phyloP scores from a whole-genome alignment of 106 monocot genomes.

The Dendrobium huoshanense region DNA sequence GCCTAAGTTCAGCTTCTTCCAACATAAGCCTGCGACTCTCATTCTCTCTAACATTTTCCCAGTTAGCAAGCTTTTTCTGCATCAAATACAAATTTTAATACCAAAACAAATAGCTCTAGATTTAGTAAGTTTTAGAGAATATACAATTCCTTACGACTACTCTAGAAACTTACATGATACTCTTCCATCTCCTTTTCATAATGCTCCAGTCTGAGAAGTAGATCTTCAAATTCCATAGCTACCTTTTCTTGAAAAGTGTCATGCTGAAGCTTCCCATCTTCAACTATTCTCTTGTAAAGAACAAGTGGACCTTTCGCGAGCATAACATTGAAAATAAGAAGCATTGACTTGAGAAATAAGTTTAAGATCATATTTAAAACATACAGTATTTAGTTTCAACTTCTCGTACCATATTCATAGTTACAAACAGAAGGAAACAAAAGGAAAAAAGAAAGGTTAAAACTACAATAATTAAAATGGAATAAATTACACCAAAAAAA shows the following conservation, averaged over 20 bases:
- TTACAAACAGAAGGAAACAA: no score
- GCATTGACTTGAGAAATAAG: background rate
- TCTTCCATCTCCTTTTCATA: slow-evolving; percentile 94
- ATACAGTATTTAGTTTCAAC: no score
- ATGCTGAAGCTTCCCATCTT: slow-evolving; percentile 71
- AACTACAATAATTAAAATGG: no score
- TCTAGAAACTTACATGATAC: slow-evolving; percentile 55
- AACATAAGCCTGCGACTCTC: slow-evolving; percentile 57
- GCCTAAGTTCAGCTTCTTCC: slow-evolving; percentile 65
- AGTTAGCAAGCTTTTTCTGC: slow-evolving; percentile 51
- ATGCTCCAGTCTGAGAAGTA: slow-evolving; percentile 48
- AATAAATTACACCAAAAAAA: no score
- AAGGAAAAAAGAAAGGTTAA: no score
- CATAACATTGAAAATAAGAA: slow-evolving; percentile 8
- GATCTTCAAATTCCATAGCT: slow-evolving; percentile 56
- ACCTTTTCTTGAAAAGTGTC: slow-evolving; percentile 76
- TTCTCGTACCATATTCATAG: no score
- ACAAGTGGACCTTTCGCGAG: slow-evolving; percentile 70
- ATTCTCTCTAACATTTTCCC: slow-evolving; percentile 70
- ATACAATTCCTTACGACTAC: background rate
- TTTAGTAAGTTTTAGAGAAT: background rate
- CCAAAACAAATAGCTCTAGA: background rate
- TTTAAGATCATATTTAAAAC: background rate
- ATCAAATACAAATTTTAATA: slow-evolving; percentile 6
- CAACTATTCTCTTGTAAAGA: slow-evolving; percentile 68